Conservation (phyloP, 108 stramenopile species). For the Stephanodiscus minutulus region DNA sequence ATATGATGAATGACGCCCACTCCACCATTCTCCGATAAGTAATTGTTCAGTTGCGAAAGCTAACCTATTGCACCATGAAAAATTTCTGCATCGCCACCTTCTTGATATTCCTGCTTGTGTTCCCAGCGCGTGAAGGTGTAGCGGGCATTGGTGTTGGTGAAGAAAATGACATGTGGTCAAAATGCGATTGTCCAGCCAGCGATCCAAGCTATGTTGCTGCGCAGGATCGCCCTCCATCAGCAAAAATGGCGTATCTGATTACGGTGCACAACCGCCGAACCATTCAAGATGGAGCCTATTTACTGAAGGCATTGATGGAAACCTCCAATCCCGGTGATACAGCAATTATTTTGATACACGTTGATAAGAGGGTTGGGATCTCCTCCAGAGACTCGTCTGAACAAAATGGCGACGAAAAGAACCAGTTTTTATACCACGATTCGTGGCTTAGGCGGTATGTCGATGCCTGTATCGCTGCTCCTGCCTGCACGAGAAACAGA, state of each 20-base stretch:
- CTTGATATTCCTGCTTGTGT: background rate
- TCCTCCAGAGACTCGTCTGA: background rate
- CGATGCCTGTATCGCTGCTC: conserved; percentile 42
- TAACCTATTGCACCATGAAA: background rate
- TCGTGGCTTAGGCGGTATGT: conserved; percentile 60
- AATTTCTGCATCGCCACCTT: background rate
- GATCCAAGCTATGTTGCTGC: background rate
- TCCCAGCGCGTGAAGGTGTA: background rate
- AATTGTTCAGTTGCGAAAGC: too few species aligned
- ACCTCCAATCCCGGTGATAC: conserved; percentile 39
- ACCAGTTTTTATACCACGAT: conserved; percentile 42
- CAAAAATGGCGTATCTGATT: conserved; percentile 78
- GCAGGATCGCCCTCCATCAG: conserved; percentile 22
- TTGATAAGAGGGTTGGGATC: conserved; percentile 59
- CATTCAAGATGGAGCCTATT: conserved; percentile 61
- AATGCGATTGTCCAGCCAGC: conserved; percentile 36
- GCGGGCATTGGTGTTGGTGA: background rate
- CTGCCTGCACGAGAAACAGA: conserved; percentile 19
- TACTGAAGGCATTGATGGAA: conserved; percentile 74
- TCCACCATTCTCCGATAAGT: too few species aligned
- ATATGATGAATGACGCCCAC: too few species aligned
- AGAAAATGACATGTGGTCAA: conserved; percentile 24
- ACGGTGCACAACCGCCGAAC: conserved; percentile 82
- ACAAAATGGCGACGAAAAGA: conserved; percentile 12
- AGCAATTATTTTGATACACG: conserved; percentile 76